A percentile compares a stretch with the other conserved stretches of the same genome.
Evolutionary conservation across 345 rosid genomes (phyloP).

Genomic region (Stellera chamaejasme): DNA sequence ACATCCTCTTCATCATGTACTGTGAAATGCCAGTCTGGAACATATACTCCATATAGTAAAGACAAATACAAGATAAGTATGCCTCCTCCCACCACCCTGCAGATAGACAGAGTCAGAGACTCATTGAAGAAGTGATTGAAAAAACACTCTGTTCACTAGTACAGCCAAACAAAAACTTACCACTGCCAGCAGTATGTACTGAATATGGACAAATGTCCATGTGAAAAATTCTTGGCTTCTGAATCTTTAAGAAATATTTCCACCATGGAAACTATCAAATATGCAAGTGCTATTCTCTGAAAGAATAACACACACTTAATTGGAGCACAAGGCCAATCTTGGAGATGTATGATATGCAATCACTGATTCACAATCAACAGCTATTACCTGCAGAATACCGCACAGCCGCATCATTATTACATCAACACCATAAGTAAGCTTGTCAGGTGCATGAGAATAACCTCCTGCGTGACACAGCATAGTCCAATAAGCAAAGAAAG

Average conservation of each 20-base stretch:
- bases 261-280: conserved; percentile 50
- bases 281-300: conserved; percentile 89
- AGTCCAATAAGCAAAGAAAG: neutral
- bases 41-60: conserved; percentile 48
- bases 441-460: conserved; percentile 81
- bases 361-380: neutral
- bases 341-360: neutral
- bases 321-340: neutral
- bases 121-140: neutral
- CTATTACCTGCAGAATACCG: conserved; percentile 85
- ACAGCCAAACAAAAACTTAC: conserved; percentile 22
- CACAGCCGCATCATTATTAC: conserved; percentile 65
- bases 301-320: conserved; percentile 2
- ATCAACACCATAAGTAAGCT: conserved; percentile 70
- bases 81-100: conserved; percentile 61
- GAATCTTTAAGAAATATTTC: conserved; percentile 51
- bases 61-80: conserved; percentile 47
- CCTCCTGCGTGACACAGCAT: conserved; percentile 45
- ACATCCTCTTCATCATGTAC: conserved; percentile 29
- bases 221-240: conserved; percentile 21
- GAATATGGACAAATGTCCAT: conserved; percentile 40
- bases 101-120: conserved; percentile 12
- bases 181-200: conserved; percentile 59
- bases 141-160: neutral
- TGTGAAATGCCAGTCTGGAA: conserved; percentile 79